Evolutionary conservation across 2,329 filamentous ascomycete genomes (phyloP).

Genomic region (Aureobasidium subglaciale): DNA sequence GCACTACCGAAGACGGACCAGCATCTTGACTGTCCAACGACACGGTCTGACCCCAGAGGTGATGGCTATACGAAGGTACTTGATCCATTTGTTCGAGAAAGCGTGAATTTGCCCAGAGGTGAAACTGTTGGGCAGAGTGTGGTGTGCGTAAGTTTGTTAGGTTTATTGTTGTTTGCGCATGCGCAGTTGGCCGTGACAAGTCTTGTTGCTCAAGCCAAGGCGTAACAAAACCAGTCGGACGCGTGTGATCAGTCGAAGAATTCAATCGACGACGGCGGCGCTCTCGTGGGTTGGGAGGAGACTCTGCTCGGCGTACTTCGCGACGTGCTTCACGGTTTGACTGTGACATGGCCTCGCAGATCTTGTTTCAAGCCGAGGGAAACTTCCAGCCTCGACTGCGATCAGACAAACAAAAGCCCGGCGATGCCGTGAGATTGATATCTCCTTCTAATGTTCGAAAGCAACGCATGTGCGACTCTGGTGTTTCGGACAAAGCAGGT

Average conservation of each 20-base stretch:
- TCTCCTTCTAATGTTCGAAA: not conserved
- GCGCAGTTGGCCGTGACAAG: not conserved
- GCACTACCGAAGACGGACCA: not conserved
- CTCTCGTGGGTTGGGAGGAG: not conserved
- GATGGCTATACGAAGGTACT: too few species aligned
- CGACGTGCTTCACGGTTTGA: not conserved
- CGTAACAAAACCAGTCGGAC: not conserved
- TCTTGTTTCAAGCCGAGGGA: not conserved
- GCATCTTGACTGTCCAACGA: not conserved
- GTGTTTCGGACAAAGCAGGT: not conserved
- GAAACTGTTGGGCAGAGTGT: too few species aligned
- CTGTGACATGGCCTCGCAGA: not conserved
- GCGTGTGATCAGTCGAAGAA: not conserved
- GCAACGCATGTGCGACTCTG: not conserved
- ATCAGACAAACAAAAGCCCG: not conserved
- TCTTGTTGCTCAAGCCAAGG: constrained; percentile 9
- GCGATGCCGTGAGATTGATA: not conserved
- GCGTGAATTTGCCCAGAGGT: too few species aligned
- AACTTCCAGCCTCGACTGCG: not conserved
- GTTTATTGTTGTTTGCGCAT: not conserved
- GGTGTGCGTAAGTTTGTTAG: not conserved
- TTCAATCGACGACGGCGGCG: constrained; percentile 4
- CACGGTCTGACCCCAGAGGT: not conserved
- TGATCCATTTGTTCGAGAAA: too few species aligned
- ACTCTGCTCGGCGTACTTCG: constrained; percentile 9